phyloP scores from a whole-genome alignment of 2,329 filamentous ascomycete species.

The Lachnellula willkommii region DNA sequence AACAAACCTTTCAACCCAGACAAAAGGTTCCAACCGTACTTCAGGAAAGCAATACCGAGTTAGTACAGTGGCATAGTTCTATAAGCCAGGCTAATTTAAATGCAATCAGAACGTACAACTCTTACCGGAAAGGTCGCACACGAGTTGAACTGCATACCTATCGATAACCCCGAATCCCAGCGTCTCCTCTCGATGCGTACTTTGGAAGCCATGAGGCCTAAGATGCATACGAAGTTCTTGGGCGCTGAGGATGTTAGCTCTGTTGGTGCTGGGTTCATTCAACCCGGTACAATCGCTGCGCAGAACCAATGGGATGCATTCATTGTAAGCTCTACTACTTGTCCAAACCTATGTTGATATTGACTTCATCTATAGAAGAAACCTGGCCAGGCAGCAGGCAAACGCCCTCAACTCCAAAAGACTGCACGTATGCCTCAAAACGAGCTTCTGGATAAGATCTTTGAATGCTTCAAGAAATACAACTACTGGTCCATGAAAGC shows the following conservation, averaged over 20 bases:
- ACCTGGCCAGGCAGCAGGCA: constrained; percentile 43
- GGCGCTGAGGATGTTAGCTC: constrained; percentile 22
- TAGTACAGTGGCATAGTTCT: constrained; percentile 32
- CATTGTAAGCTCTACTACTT: constrained; percentile 45
- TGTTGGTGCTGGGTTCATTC: constrained; percentile 43
- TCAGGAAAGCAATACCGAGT: constrained; percentile 71
- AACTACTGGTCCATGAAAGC: constrained; percentile 93
- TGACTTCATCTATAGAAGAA: constrained; percentile 44
- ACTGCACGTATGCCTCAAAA: constrained; percentile 83
- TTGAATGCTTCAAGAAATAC: constrained; percentile 76
- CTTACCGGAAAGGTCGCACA: constrained; percentile 68
- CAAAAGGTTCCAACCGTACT: constrained; percentile 57
- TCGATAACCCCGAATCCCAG: constrained; percentile 65
- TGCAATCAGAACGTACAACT: constrained; percentile 64
- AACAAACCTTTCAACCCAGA: constrained; percentile 40
- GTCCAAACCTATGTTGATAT: neutral
- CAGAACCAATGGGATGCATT: constrained; percentile 45
- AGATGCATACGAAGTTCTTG: constrained; percentile 45
- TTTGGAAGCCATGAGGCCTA: constrained; percentile 55
- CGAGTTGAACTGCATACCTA: constrained; percentile 69
- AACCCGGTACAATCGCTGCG: constrained; percentile 47
- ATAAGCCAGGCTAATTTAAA: constrained; percentile 16
- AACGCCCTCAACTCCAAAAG: constrained; percentile 71
- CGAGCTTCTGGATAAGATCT: constrained; percentile 80
- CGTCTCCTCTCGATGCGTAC: constrained; percentile 54